Conservation (phyloP, 2,329 filamentous ascomycete genomes). For the Phialophora verrucosa region DNA sequence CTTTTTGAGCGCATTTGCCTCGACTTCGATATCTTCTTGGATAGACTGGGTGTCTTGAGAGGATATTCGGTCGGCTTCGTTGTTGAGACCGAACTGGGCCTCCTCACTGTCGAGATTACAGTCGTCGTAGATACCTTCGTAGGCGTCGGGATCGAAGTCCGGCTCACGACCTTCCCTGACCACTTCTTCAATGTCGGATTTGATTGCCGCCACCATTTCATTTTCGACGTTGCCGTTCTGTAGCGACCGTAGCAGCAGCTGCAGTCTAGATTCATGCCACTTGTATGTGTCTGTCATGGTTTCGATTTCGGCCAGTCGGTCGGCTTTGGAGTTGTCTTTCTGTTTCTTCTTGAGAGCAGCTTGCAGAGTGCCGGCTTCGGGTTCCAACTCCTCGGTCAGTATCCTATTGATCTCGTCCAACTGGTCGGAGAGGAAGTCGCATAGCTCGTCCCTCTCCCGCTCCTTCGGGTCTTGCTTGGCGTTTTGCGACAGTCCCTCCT, state of each 20-base stretch:
- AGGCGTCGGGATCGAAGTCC: constrained; percentile 83
- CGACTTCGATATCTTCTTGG: constrained; percentile 73
- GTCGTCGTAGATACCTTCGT: constrained; percentile 90
- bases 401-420: constrained; percentile 94
- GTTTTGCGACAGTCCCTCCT: constrained; percentile 90
- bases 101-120: constrained; percentile 92
- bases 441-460: constrained; percentile 86
- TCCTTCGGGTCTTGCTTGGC: constrained; percentile 97
- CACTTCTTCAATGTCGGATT: constrained; percentile 94
- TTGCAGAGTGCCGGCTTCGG: constrained; percentile 84
- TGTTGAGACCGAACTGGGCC: constrained; percentile 78
- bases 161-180: constrained; percentile 86
- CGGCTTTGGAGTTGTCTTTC: constrained; percentile 79
- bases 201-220: constrained; percentile 83
- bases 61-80: constrained; percentile 85
- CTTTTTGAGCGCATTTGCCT: constrained; percentile 60
- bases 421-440: constrained; percentile 83
- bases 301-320: constrained; percentile 86
- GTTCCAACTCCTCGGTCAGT: constrained; percentile 75
- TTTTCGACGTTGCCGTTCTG: constrained; percentile 92
- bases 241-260: constrained; percentile 84
- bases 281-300: constrained; percentile 87
- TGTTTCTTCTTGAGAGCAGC: constrained; percentile 95
- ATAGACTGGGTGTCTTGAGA: constrained; percentile 93
- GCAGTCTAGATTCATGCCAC: constrained; percentile 92